phyloP scores from a whole-genome alignment of 345 rosid species.

The Aurinia saxatilis region DNA sequence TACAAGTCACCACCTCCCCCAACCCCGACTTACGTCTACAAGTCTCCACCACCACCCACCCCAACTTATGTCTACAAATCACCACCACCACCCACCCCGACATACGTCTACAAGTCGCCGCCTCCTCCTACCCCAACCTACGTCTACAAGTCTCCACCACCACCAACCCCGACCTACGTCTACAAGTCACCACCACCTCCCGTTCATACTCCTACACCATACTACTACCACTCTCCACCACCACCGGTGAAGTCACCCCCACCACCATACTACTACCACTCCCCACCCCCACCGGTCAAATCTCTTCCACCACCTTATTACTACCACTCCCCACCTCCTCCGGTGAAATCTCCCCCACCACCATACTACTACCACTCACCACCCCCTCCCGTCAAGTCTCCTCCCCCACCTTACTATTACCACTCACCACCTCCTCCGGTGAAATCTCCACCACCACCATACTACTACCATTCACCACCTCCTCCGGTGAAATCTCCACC shows the following conservation, averaged over 20 bases:
- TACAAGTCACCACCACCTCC: constrained; percentile 34
- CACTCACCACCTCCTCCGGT: constrained; percentile 32
- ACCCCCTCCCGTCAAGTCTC: constrained; percentile 20
- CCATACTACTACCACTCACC: constrained; percentile 28
- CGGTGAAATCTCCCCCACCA: constrained; percentile 23
- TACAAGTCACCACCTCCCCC: constrained; percentile 17
- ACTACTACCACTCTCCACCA: constrained; percentile 40
- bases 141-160: constrained; percentile 14
- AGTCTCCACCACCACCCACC: constrained; percentile 21
- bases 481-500: constrained; percentile 20
- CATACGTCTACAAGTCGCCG: constrained; percentile 25
- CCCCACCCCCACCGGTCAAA: constrained; percentile 25
- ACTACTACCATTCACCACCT: neutral
- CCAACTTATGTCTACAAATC: constrained; percentile 21
- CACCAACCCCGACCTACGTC: neutral
- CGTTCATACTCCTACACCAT: constrained; percentile 27
- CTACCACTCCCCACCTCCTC: constrained; percentile 44
- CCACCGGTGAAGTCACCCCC: constrained; percentile 22
- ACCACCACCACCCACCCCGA: neutral
- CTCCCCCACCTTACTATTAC: constrained; percentile 28
- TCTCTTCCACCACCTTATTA: constrained; percentile 28
- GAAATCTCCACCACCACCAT: constrained; percentile 27
- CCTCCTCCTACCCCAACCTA: constrained; percentile 13
- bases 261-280: constrained; percentile 26
- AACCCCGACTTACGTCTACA: neutral